Conservation (phyloP, 306 rosid genomes). For the Lathyrus aphaca region DNA sequence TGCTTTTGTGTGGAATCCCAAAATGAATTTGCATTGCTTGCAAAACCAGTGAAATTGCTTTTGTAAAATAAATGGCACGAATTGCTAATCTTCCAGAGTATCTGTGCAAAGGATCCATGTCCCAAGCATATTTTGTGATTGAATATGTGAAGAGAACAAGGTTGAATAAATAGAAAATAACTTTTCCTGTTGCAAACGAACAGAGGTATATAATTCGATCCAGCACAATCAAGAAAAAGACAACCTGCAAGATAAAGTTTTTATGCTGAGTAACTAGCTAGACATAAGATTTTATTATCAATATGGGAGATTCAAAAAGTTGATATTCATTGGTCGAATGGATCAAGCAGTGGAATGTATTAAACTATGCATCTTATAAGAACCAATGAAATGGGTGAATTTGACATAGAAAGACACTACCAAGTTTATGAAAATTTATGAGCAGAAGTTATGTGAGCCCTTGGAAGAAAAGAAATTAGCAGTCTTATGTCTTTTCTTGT, state of each 20-base stretch:
- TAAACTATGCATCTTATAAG: constrained; percentile 9
- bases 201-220: constrained; percentile 94
- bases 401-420: constrained; percentile 9
- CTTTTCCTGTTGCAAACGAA: constrained; percentile 80
- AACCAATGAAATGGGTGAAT: constrained; percentile 8
- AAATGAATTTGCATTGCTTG: constrained; percentile 83
- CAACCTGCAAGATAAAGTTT: constrained; percentile 59
- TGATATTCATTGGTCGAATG: constrained; percentile 12
- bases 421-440: constrained; percentile 21
- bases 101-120: constrained; percentile 68
- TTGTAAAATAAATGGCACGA: constrained; percentile 85
- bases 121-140: constrained; percentile 88
- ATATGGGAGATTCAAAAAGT: constrained; percentile 14
- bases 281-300: constrained; percentile 27
- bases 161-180: constrained; percentile 81
- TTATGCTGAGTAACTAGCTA: constrained; percentile 29
- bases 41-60: constrained; percentile 78
- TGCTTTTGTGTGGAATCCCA: constrained; percentile 88
- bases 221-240: constrained; percentile 91
- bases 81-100: constrained; percentile 73
- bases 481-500: background rate
- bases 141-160: constrained; percentile 83
- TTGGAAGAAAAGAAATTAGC: constrained; percentile 9
- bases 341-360: constrained; percentile 31
- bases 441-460: constrained; percentile 4